Evolutionary conservation across 345 rosid species (phyloP).

Genomic region (Salix brachista): DNA sequence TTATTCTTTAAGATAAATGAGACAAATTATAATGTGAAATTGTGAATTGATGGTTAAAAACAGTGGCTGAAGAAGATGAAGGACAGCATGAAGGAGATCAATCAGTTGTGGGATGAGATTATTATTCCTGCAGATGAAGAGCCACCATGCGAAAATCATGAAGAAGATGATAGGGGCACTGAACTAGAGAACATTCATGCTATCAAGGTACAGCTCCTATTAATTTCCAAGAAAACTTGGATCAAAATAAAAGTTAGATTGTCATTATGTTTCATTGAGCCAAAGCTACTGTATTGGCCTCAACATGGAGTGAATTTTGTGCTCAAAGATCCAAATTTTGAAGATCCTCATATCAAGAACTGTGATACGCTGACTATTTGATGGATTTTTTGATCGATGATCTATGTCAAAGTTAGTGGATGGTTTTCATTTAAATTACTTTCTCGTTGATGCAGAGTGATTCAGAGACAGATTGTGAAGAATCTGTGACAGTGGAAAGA

Average conservation of each 20-base stretch:
- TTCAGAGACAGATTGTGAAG: slow-evolving; percentile 24
- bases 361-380: background rate
- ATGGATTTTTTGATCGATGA: background rate
- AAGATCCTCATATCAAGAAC: background rate
- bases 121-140: background rate
- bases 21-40: background rate
- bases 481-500: slow-evolving; percentile 44
- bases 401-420: no score
- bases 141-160: slow-evolving; percentile 14
- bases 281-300: background rate
- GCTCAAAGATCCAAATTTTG: background rate
- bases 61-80: slow-evolving; percentile 38
- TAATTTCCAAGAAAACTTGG: background rate
- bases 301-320: background rate
- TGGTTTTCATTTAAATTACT: background rate
- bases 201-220: slow-evolving; percentile 8
- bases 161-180: slow-evolving; percentile 10
- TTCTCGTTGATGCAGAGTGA: slow-evolving; percentile 12
- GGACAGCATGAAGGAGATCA: slow-evolving; percentile 38
- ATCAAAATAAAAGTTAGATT: background rate
- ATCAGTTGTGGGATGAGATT: slow-evolving; percentile 26
- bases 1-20: background rate
- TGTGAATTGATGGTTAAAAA: no score
- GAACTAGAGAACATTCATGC: background rate
- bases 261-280: background rate